Evolutionary conservation across 208 protist species (phyloP).

Genomic region (Leishmania mexicana): DNA sequence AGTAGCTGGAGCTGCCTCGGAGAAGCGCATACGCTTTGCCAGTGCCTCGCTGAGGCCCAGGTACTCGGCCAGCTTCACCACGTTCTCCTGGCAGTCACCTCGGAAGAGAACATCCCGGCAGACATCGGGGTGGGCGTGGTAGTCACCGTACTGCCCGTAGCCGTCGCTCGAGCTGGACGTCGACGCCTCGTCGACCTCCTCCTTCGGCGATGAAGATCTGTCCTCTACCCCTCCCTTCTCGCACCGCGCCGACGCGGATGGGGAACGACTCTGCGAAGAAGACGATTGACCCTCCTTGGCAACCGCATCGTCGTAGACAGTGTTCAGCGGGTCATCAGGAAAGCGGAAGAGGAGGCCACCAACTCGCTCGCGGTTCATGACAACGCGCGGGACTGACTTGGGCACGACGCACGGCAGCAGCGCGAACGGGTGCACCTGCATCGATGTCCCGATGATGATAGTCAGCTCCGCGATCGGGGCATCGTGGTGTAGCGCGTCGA

Average conservation of each 20-base stretch:
- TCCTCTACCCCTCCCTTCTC: not conserved
- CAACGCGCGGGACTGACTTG: conserved; percentile 72
- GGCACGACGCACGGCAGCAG: conserved; percentile 63
- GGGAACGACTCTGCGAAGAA: not conserved
- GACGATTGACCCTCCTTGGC: not conserved
- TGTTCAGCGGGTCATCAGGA: conserved; percentile 37
- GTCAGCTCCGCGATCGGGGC: conserved; percentile 83
- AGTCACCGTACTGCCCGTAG: conserved; percentile 47
- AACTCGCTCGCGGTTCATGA: conserved; percentile 91
- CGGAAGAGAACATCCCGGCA: conserved; percentile 76
- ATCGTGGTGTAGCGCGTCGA: conserved; percentile 63
- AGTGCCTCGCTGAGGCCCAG: conserved; percentile 55
- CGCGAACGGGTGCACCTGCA: conserved; percentile 95
- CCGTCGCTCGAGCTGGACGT: conserved; percentile 60
- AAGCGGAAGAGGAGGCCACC: conserved; percentile 77
- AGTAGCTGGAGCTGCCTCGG: not conserved
- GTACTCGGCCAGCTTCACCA: conserved; percentile 42
- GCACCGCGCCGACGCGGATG: not conserved
- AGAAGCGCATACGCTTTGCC: not conserved
- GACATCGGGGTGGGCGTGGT: conserved; percentile 20
- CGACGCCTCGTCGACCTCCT: not conserved
- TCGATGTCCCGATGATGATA: conserved; percentile 95
- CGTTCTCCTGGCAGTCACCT: conserved; percentile 77
- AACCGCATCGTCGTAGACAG: not conserved
- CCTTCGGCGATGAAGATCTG: not conserved